Conservation (phyloP, 1,139 yeast species). For the Hemisphaericaspora xylofermentans region DNA sequence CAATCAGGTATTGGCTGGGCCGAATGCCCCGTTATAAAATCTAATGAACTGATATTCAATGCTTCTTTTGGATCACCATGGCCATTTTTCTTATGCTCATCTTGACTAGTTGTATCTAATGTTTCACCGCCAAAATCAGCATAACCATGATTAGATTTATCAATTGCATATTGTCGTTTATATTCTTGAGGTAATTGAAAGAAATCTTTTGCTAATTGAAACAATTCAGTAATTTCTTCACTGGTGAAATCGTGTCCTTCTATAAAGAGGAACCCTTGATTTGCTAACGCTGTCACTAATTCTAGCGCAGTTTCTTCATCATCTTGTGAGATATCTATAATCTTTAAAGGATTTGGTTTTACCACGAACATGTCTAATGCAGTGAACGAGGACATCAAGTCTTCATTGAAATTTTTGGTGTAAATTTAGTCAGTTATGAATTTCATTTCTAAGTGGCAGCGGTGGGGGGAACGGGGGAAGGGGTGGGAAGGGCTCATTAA, state of each 20-base stretch:
- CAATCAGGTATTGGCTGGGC: conserved; percentile 41
- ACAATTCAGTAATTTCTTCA: conserved; percentile 55
- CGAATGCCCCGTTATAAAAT: conserved; percentile 40
- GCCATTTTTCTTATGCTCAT: conserved; percentile 4
- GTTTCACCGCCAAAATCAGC: conserved; percentile 61
- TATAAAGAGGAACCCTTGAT: conserved; percentile 69
- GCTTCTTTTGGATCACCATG: conserved; percentile 66
- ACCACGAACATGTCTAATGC: background rate
- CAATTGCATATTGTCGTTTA: conserved; percentile 49
- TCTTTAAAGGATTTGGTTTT: conserved; percentile 41
- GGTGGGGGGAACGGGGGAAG: too few species aligned
- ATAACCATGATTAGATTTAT: conserved; percentile 60
- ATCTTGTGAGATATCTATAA: conserved; percentile 55
- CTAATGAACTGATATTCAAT: conserved; percentile 43
- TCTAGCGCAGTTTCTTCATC: conserved; percentile 46
- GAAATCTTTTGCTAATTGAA: conserved; percentile 53
- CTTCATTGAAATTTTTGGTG: too few species aligned
- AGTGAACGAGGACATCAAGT: too few species aligned
- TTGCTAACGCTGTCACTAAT: conserved; percentile 58
- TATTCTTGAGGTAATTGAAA: conserved; percentile 52
- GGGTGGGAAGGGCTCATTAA: too few species aligned
- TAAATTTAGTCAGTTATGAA: too few species aligned
- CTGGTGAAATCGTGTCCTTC: conserved; percentile 70
- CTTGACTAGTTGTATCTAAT: conserved; percentile 47
- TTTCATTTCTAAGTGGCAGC: background rate